Evolutionary conservation across 2,329 filamentous ascomycete genomes (phyloP).

Genomic region (Escovopsis sp.): DNA sequence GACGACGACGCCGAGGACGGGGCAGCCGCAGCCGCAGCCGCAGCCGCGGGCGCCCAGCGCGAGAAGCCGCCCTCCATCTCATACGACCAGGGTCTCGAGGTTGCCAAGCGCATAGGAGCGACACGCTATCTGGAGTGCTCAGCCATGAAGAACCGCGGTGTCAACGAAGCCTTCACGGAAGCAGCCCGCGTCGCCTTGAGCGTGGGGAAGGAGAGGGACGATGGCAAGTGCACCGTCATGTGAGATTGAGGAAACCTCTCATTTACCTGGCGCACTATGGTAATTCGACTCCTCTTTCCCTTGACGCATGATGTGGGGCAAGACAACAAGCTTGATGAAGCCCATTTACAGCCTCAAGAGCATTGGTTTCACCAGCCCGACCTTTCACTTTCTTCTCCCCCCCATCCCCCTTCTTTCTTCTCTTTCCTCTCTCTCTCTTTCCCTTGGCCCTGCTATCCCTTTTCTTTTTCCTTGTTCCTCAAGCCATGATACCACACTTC

Average conservation of each 20-base stretch:
- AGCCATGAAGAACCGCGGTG: constrained; percentile 92
- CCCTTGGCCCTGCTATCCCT: constrained; percentile 5
- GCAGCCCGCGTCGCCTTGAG: constrained; percentile 83
- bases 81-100: constrained; percentile 83
- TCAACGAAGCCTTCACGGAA: constrained; percentile 98
- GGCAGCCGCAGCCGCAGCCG: constrained; percentile 20
- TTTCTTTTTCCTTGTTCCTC: too few relatives aligned
- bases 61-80: constrained; percentile 64
- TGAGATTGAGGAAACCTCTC: constrained; percentile 16
- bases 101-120: constrained; percentile 81
- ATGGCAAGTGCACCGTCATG: constrained; percentile 47
- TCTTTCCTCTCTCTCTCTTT: constrained; percentile 3
- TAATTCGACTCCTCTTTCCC: not conserved
- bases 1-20: constrained; percentile 59
- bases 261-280: not conserved
- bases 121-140: constrained; percentile 96
- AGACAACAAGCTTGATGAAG: not conserved
- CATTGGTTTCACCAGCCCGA: not conserved
- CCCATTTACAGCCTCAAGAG: not conserved
- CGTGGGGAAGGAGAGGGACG: constrained; percentile 50
- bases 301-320: not conserved
- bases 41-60: constrained; percentile 20
- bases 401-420: not conserved
- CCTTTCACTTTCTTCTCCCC: not conserved
- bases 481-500: not conserved